Percentiles rank a stretch among this genome's conserved stretches.
Evolutionary conservation across 371 early-diverging fungal species (phyloP).

Genomic region (Syncephalis fuscata): DNA sequence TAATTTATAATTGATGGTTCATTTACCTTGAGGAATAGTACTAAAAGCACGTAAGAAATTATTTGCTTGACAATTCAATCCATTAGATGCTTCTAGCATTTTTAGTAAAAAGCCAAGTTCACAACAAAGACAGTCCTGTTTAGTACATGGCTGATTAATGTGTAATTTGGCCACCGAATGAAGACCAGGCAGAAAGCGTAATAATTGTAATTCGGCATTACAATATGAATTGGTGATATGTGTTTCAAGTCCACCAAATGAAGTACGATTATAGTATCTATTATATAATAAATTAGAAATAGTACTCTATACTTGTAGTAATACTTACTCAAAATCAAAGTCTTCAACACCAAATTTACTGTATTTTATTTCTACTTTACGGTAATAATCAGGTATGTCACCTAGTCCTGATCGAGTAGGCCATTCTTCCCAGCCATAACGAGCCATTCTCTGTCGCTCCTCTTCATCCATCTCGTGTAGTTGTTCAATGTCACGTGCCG

Average conservation of each 20-base stretch:
- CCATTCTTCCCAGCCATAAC: too few species aligned
- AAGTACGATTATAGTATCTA: conserved; percentile 70
- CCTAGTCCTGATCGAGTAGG: not conserved
- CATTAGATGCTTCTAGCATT: conserved; percentile 76
- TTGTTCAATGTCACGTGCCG: too few species aligned
- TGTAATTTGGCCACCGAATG: conserved; percentile 55
- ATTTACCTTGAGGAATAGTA: conserved; percentile 60
- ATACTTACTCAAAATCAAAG: conserved; percentile 74
- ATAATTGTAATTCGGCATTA: conserved; percentile 75
- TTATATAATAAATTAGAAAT: not conserved
- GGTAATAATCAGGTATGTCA: conserved; percentile 11
- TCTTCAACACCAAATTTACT: conserved; percentile 90
- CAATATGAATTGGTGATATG: conserved; percentile 77
- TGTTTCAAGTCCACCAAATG: conserved; percentile 77
- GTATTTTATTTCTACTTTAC: conserved; percentile 68
- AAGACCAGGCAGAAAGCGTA: conserved; percentile 51
- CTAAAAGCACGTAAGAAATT: conserved; percentile 73
- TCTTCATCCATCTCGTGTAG: too few species aligned
- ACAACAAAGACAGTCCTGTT: conserved; percentile 68
- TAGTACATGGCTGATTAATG: conserved; percentile 42
- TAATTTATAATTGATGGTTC: not conserved
- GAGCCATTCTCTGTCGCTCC: too few species aligned
- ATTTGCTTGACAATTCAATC: conserved; percentile 87
- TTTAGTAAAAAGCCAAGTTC: conserved; percentile 83
- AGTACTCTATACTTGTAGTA: not conserved